Evolutionary conservation across 2,329 filamentous ascomycete species (phyloP), one percentile per base, ranked within the genome.

Genomic region (Thelonectria rubi): DNA sequence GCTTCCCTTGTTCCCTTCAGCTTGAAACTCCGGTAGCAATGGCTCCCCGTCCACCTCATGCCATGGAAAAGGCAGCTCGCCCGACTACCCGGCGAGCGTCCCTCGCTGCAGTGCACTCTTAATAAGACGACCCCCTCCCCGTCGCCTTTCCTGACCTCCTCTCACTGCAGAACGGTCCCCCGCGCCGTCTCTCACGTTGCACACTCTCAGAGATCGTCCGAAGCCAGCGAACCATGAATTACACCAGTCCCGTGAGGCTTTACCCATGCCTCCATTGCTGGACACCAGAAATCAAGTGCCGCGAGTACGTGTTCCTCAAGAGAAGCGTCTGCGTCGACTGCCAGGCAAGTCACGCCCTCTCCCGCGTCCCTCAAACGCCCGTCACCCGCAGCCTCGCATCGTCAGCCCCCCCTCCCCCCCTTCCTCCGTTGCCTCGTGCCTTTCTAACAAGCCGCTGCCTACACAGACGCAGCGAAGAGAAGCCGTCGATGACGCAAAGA

Each of bases 251-350:
- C 7, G 58, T 68, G 39, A 63, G 58, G 50, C 48, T 69, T 53
- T 71, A 65, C 48, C 67, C 68, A 10, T 69, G 67, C 49, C 46
- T 69, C 26, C 34, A 63, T 21, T 63, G 65, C 34, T 71, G 69
- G 69, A 62, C 65, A 66, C 67, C 67, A 40, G 64, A 67, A 49
- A 58, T 69, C 60, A 69, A 69, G 65, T 71, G 69, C 39, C 40
- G 63, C 39, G 69, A 68, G 54, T 69, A 68, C 55, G 69, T 71
- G 56, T 71, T 71, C 30, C 63, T 71, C 15, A 64, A 67, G 48
- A 58, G 65, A 51, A 68, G 68, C 26, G 62, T 63, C 46, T 69
- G 68, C 55, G 48, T 71, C 24, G 69, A 71, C 45, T 69, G 69
- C 43, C 65, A 71, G 58, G 69, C 67, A 62, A 59, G 55, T 30